Evolutionary conservation across 371 early-diverging fungal species (phyloP).

Genomic region (Apophysomyces sp.): DNA sequence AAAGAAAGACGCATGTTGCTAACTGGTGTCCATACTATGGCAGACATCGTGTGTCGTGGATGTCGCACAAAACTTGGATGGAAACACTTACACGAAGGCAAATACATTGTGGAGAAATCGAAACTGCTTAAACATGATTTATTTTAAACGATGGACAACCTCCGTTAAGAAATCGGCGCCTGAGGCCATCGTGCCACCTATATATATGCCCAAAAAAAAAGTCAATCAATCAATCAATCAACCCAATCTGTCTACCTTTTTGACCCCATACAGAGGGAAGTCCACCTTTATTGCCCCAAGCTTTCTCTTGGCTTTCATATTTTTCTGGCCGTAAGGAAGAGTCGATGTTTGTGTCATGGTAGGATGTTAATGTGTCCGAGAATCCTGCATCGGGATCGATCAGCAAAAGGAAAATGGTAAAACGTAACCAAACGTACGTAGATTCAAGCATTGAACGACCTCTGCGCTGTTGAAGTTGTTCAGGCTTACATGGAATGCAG

Average conservation of each 20-base stretch:
- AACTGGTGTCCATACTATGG: constrained; percentile 71
- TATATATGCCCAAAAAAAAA: not conserved
- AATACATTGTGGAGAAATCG: constrained; percentile 61
- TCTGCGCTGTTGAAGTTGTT: constrained; percentile 29
- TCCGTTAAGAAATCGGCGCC: constrained; percentile 15
- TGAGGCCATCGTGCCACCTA: constrained; percentile 20
- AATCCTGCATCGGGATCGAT: constrained; percentile 11
- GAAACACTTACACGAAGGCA: constrained; percentile 76
- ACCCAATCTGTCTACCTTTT: constrained; percentile 13
- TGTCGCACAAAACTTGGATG: constrained; percentile 66
- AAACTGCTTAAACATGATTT: constrained; percentile 1
- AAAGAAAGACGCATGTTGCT: constrained; percentile 61
- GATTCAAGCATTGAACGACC: constrained; percentile 19
- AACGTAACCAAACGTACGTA: constrained; percentile 12
- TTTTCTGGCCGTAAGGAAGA: constrained; percentile 22
- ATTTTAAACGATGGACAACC: constrained; percentile 9
- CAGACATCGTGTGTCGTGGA: constrained; percentile 58
- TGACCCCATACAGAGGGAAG: constrained; percentile 24
- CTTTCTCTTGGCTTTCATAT: constrained; percentile 29
- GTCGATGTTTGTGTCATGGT: constrained; percentile 17
- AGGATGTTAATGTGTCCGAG: constrained; percentile 14
- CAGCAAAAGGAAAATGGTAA: not conserved
- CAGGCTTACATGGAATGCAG: constrained; percentile 7
- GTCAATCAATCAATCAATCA: not conserved
- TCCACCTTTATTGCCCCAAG: constrained; percentile 27